Conservation (phyloP, 2,329 filamentous ascomycete genomes). For the Hypoxylon sp. region DNA sequence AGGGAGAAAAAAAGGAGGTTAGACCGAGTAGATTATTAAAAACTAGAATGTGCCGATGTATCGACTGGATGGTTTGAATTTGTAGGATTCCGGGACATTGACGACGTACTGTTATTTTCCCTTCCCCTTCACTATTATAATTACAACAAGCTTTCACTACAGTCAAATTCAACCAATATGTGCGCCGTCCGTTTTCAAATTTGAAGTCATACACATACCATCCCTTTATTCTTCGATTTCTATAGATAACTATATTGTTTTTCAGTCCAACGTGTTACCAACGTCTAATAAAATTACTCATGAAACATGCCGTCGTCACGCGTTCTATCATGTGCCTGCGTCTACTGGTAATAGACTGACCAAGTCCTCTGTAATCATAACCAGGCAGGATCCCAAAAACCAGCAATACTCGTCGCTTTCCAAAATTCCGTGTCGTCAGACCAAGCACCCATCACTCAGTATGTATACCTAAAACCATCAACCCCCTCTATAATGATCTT, state of each 20-base stretch:
- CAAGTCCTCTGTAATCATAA: not conserved
- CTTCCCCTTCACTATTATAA: not conserved
- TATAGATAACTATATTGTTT: slow-evolving; percentile 2
- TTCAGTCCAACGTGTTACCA: not conserved
- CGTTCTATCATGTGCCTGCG: not conserved
- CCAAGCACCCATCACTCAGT: slow-evolving; percentile 25
- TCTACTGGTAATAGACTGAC: not conserved
- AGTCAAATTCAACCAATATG: not conserved
- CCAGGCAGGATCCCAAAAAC: not conserved
- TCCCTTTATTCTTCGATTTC: not conserved
- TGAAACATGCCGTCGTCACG: slow-evolving; percentile 16
- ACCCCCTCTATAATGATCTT: slow-evolving; percentile 65
- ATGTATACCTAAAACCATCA: slow-evolving; percentile 53
- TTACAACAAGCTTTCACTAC: not conserved
- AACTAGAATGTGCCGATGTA: too few relatives aligned
- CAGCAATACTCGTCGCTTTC: not conserved
- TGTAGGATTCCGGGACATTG: too few relatives aligned
- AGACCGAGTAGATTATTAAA: too few relatives aligned
- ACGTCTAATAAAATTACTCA: slow-evolving; percentile 12
- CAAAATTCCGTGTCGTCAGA: not conserved
- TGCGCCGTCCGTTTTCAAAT: not conserved
- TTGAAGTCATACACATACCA: not conserved
- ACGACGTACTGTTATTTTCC: not conserved
- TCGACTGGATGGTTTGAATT: too few relatives aligned
- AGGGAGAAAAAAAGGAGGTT: too few relatives aligned